Conservation (phyloP, 345 rosid genomes). For the Gossypium thurberi region DNA sequence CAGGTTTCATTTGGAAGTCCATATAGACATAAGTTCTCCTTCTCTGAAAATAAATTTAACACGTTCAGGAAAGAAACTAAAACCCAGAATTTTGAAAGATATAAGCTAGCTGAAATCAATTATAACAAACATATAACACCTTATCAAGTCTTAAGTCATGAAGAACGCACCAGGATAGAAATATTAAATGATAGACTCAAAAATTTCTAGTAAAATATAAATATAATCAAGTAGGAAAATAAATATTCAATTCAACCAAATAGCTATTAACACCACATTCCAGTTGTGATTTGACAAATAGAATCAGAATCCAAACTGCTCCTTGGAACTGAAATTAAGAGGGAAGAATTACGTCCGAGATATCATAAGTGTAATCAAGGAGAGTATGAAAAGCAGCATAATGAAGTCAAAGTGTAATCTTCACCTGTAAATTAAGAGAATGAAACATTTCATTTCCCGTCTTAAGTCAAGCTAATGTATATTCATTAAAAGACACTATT, state of each 20-base stretch:
- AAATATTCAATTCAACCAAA: background rate
- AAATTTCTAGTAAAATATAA: background rate
- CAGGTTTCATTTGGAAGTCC: constrained; percentile 95
- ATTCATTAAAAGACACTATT: background rate
- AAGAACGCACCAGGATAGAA: background rate
- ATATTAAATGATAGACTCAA: background rate
- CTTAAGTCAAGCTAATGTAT: background rate
- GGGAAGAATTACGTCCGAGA: background rate
- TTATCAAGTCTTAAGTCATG: background rate
- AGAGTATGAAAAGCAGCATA: background rate
- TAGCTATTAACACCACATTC: background rate
- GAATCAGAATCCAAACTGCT: background rate
- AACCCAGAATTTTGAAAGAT: background rate
- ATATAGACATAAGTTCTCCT: constrained; percentile 92
- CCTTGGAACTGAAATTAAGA: background rate
- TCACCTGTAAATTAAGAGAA: background rate
- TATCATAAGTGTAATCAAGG: background rate
- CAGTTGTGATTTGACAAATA: background rate
- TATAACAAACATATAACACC: background rate
- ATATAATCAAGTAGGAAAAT: background rate
- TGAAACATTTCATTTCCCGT: background rate
- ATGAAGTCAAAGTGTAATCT: background rate
- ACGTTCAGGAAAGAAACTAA: background rate
- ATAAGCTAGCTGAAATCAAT: background rate
- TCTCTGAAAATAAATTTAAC: constrained; percentile 44